A percentile compares a stretch with the other conserved stretches of the same genome.
phyloP scores from a whole-genome alignment of 2,329 filamentous ascomycete genomes.

The Gaeumannomyces tritici region DNA sequence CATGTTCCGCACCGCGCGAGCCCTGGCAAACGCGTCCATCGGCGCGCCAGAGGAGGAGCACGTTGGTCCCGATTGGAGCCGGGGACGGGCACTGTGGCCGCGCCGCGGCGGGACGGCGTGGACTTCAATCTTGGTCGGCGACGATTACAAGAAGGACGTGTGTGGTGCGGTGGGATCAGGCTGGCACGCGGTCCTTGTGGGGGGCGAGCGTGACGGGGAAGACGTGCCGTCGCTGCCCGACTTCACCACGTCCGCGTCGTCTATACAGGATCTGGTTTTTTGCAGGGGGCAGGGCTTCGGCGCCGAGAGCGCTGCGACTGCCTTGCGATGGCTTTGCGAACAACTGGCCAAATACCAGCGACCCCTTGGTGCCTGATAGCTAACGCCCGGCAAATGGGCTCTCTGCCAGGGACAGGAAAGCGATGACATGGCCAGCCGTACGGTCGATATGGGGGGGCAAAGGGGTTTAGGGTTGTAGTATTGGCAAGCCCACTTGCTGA shows the following conservation, averaged over 20 bases:
- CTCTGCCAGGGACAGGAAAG: no score
- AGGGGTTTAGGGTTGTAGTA: no score
- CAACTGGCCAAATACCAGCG: neutral
- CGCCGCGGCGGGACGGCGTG: slow-evolving; percentile 1
- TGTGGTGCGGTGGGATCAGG: slow-evolving; percentile 7
- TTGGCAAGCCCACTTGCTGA: no score
- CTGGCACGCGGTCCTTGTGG: slow-evolving; percentile 8
- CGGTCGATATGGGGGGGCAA: no score
- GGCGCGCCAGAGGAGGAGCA: neutral
- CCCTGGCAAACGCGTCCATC: slow-evolving; percentile 17
- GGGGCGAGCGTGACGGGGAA: neutral
- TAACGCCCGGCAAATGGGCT: no score
- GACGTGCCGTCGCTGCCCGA: neutral
- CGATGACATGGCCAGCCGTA: no score
- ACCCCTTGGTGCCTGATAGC: no score
- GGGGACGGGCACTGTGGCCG: no score
- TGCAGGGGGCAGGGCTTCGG: neutral
- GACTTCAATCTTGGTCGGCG: slow-evolving; percentile 10
- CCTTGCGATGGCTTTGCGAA: neutral
- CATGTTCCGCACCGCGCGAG: slow-evolving; percentile 47
- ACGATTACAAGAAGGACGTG: slow-evolving; percentile 10
- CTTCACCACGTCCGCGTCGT: neutral
- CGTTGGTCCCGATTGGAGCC: no score
- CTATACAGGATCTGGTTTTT: neutral
- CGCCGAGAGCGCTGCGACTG: neutral